These are phyloP conservation scores for Penicillium thymicola DNA, from an alignment of 2,329 filamentous ascomycete species.

Conservation along the genomic window DNA sequence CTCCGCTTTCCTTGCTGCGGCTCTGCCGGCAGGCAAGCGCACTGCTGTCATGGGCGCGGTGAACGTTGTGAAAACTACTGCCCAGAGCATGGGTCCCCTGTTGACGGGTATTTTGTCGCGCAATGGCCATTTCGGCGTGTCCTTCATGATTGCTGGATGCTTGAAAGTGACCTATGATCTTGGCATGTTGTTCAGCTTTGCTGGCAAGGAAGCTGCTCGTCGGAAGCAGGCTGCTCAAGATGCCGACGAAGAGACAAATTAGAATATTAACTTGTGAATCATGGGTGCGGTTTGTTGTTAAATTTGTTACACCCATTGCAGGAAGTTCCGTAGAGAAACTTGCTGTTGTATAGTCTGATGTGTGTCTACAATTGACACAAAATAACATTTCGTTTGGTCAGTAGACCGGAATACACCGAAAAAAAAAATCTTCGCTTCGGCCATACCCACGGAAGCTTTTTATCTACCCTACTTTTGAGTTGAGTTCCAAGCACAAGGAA, in stretches of 20 bases:
- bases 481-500: background rate
- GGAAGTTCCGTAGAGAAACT: background rate
- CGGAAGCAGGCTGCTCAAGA: slow-evolving; percentile 13
- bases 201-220: slow-evolving; percentile 24
- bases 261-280: background rate
- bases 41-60: slow-evolving; percentile 69
- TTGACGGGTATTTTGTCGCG: slow-evolving; percentile 63
- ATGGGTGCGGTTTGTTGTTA: background rate
- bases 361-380: background rate
- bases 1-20: slow-evolving; percentile 65
- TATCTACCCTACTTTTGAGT: background rate
- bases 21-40: slow-evolving; percentile 62
- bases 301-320: too few species aligned
- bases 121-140: slow-evolving; percentile 56
- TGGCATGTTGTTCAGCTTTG: slow-evolving; percentile 53
- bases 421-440: background rate
- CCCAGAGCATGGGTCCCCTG: slow-evolving; percentile 60
- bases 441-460: background rate
- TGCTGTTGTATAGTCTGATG: background rate
- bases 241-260: slow-evolving; percentile 14
- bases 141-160: slow-evolving; percentile 60
- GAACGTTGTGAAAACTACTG: slow-evolving; percentile 65
- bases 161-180: slow-evolving; percentile 63
- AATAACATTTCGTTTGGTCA: background rate
- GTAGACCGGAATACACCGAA: background rate